Conservation (phyloP, 306 rosid genomes). For the Trifolium pratense region DNA sequence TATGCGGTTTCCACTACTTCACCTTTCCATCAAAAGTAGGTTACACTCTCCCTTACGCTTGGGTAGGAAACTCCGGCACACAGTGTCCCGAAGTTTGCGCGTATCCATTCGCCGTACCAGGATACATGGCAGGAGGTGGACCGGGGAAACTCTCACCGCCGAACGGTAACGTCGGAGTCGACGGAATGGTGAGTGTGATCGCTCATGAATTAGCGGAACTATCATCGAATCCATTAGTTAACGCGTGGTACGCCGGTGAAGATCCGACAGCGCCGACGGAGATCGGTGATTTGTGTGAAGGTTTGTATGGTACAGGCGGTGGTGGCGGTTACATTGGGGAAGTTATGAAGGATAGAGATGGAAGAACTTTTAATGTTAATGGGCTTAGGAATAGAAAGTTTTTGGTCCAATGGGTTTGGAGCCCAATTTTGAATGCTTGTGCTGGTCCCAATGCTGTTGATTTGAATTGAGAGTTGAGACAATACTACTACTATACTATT, state of each 20-base stretch:
- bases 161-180: constrained; percentile 47
- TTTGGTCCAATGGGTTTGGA: constrained; percentile 91
- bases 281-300: constrained; percentile 90
- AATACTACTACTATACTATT: not conserved
- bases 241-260: constrained; percentile 97
- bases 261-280: constrained; percentile 97
- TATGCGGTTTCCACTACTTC: constrained; percentile 92
- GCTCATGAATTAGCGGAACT: constrained; percentile 55
- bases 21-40: constrained; percentile 92
- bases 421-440: constrained; percentile 82
- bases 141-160: constrained; percentile 64
- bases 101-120: constrained; percentile 85
- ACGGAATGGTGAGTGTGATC: constrained; percentile 53
- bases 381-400: constrained; percentile 69
- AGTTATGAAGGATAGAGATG: constrained; percentile 68
- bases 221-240: constrained; percentile 57
- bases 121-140: constrained; percentile 78
- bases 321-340: constrained; percentile 93
- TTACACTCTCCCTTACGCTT: constrained; percentile 84
- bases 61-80: constrained; percentile 89
- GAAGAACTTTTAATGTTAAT: constrained; percentile 71
- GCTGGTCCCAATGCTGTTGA: constrained; percentile 89
- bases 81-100: constrained; percentile 96
- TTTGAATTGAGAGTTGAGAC: constrained; percentile 4
- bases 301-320: constrained; percentile 85